Evolutionary conservation across 2,329 filamentous ascomycete genomes (phyloP).

Genomic region (Calonectria pauciramosa): DNA sequence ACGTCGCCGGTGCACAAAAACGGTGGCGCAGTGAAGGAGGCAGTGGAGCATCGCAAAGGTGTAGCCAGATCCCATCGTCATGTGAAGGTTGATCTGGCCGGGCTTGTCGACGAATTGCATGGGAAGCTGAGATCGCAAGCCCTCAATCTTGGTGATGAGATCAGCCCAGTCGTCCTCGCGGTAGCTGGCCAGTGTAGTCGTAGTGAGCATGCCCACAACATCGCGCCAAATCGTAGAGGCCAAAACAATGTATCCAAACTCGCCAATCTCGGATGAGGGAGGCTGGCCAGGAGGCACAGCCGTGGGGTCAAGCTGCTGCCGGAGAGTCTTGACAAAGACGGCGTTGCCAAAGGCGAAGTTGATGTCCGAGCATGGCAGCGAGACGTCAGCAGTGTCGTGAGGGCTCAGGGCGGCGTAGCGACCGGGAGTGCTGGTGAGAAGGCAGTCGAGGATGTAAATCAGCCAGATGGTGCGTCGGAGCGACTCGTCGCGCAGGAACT

Average conservation of each 20-base stretch:
- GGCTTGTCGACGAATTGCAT: constrained; percentile 74
- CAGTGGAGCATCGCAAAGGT: constrained; percentile 75
- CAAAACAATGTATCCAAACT: constrained; percentile 73
- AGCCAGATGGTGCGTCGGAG: constrained; percentile 74
- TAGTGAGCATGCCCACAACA: constrained; percentile 72
- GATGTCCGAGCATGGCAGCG: constrained; percentile 72
- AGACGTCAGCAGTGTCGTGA: constrained; percentile 68
- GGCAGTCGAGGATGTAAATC: constrained; percentile 74
- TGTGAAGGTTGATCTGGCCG: constrained; percentile 72
- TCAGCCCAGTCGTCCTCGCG: constrained; percentile 66
- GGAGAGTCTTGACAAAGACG: constrained; percentile 70
- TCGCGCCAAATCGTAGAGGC: constrained; percentile 74
- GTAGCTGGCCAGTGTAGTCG: constrained; percentile 64
- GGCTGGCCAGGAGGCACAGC: constrained; percentile 55
- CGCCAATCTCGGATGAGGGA: constrained; percentile 67
- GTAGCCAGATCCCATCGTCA: constrained; percentile 74
- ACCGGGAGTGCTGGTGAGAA: constrained; percentile 72
- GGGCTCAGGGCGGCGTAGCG: constrained; percentile 69
- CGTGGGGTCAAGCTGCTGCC: constrained; percentile 53
- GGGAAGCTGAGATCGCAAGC: constrained; percentile 66
- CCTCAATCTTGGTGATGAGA: constrained; percentile 68
- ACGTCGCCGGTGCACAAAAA: constrained; percentile 72
- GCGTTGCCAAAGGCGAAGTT: constrained; percentile 74
- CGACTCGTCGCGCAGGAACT: constrained; percentile 72
- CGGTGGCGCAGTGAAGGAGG: constrained; percentile 71